Conservation (phyloP, 257 asterid genomes). For the Eustoma russellianum region DNA sequence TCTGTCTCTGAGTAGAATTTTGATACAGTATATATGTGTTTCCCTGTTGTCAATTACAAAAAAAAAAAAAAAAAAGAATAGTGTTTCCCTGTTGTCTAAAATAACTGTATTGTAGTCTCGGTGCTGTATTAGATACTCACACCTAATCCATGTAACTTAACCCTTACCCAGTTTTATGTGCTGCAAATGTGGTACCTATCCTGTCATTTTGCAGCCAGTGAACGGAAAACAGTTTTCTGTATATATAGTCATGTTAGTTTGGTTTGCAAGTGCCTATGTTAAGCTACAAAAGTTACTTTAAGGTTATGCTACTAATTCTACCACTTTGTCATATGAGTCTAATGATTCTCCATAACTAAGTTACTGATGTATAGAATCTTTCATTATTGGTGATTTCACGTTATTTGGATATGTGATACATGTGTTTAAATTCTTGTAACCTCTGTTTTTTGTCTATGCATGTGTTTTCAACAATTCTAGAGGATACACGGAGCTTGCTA, state of each 20-base stretch:
- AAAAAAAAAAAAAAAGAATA: too few relatives aligned
- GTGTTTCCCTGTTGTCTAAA: too few relatives aligned
- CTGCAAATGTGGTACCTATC: background rate
- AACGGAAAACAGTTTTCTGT: too few relatives aligned
- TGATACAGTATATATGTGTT: too few relatives aligned
- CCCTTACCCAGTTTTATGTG: background rate
- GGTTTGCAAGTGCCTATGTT: background rate
- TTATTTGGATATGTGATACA: background rate
- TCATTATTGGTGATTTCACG: background rate
- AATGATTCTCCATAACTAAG: background rate
- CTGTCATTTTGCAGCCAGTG: too few relatives aligned
- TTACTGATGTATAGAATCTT: background rate
- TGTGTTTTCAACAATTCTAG: constrained; percentile 17
- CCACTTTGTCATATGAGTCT: background rate
- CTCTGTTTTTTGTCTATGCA: background rate
- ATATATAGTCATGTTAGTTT: background rate
- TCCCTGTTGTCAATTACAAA: too few relatives aligned
- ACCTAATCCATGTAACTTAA: background rate
- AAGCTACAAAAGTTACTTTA: background rate
- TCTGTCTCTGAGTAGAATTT: too few relatives aligned
- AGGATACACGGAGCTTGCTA: constrained; percentile 38
- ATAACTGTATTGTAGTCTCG: too few relatives aligned
- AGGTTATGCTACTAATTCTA: background rate
- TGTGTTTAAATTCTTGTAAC: background rate
- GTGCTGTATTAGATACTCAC: too few relatives aligned